phyloP scores from a whole-genome alignment of 2,329 filamentous ascomycete species.

The Westerdykella sp. region DNA sequence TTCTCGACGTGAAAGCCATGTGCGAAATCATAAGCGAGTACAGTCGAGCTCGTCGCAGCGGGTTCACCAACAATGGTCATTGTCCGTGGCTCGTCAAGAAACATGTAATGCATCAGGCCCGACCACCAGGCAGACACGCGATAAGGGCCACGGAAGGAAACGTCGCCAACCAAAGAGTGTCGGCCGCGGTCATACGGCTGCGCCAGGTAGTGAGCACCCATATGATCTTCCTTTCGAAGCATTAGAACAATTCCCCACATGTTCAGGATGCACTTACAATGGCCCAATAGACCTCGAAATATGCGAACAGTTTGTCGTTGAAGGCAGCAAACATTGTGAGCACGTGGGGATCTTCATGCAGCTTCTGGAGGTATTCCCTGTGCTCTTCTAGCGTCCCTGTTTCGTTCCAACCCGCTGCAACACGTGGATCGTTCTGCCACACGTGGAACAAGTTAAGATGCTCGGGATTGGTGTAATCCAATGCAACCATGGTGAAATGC shows the following conservation, averaged over 20 bases:
- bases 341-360: constrained; percentile 66
- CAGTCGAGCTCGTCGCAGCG: constrained; percentile 61
- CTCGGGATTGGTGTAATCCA: constrained; percentile 58
- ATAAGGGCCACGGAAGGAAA: constrained; percentile 49
- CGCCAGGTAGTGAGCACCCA: constrained; percentile 53
- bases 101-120: constrained; percentile 53
- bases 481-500: constrained; percentile 69
- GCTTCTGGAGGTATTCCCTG: constrained; percentile 60
- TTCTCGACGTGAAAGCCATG: constrained; percentile 68
- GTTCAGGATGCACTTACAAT: constrained; percentile 42
- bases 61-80: constrained; percentile 60
- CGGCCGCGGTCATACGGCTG: constrained; percentile 54
- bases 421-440: constrained; percentile 80
- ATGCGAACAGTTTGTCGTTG: constrained; percentile 64
- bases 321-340: constrained; percentile 65
- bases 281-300: constrained; percentile 77
- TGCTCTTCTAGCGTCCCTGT: constrained; percentile 71
- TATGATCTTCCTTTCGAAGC: constrained; percentile 49
- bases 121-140: constrained; percentile 55
- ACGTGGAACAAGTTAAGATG: constrained; percentile 67
- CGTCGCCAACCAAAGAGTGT: constrained; percentile 55
- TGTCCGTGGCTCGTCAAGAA: constrained; percentile 54
- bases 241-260: background rate
- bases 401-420: constrained; percentile 74
- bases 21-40: constrained; percentile 68